Conservation (phyloP, 1,284 basidiomycete species). For the Pyrrhoderma lamaoense region DNA sequence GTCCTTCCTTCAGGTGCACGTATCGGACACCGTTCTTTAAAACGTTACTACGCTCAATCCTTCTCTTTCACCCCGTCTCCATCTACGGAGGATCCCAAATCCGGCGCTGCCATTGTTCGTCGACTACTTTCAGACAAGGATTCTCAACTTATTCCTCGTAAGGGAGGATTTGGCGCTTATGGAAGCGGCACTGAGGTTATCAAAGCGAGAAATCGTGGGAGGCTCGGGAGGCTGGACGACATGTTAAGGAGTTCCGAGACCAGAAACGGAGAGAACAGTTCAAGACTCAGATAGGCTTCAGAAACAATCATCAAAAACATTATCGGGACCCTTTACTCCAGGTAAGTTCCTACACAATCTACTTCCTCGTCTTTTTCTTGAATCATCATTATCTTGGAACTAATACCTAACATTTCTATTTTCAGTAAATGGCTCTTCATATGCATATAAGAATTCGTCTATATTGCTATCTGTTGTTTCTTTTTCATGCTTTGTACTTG, state of each 20-base stretch:
- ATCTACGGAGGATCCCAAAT: slow-evolving; percentile 53
- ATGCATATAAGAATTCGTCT: too few species aligned
- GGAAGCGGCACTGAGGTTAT: slow-evolving; percentile 76
- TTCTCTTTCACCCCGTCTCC: slow-evolving; percentile 36
- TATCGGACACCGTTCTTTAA: slow-evolving; percentile 87
- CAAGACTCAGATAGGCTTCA: slow-evolving; percentile 74
- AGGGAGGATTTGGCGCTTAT: slow-evolving; percentile 80
- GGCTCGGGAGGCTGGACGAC: slow-evolving; percentile 86
- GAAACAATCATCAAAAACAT: slow-evolving; percentile 87
- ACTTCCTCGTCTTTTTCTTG: too few species aligned
- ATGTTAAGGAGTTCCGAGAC: slow-evolving; percentile 83
- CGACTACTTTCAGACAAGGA: slow-evolving; percentile 74
- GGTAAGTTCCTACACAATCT: too few species aligned
- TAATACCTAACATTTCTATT: too few species aligned
- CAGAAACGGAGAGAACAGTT: slow-evolving; percentile 73
- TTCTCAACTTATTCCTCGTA: slow-evolving; percentile 74
- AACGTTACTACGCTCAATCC: slow-evolving; percentile 84
- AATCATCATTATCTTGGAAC: too few species aligned
- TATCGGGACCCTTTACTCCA: slow-evolving; percentile 45
- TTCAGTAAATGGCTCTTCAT: too few species aligned
- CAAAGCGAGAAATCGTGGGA: slow-evolving; percentile 93
- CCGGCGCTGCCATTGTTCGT: slow-evolving; percentile 67
- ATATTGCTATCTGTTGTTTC: too few species aligned
- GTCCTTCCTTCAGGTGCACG: slow-evolving; percentile 89
- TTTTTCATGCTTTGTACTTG: too few species aligned